These are phyloP conservation scores for Microsporum canis DNA, from an alignment of 2,329 filamentous ascomycete species.

Conservation along the genomic window DNA sequence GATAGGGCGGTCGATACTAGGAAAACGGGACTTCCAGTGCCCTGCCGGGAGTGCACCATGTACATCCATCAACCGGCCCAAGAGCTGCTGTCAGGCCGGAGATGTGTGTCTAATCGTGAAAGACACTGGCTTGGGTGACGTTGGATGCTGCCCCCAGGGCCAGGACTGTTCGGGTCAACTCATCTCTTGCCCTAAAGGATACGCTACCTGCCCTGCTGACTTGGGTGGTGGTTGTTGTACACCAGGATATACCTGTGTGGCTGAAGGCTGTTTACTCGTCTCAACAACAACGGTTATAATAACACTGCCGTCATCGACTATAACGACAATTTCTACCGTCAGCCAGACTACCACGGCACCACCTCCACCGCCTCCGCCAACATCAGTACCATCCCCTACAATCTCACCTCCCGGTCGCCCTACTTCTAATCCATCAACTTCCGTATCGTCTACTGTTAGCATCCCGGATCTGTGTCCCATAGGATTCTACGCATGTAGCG, in stretches of 20 bases:
- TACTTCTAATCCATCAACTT: slow-evolving; percentile 23
- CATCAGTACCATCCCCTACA: slow-evolving; percentile 27
- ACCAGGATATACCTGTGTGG: slow-evolving; percentile 47
- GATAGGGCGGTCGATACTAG: neutral
- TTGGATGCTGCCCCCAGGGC: slow-evolving; percentile 50
- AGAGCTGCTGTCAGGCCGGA: slow-evolving; percentile 47
- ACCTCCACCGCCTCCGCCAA: slow-evolving; percentile 21
- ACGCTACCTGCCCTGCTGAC: slow-evolving; percentile 44
- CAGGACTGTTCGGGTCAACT: slow-evolving; percentile 42
- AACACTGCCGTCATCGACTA: slow-evolving; percentile 5
- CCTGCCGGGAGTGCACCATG: slow-evolving; percentile 46
- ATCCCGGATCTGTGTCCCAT: slow-evolving; percentile 55
- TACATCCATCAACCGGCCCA: slow-evolving; percentile 43
- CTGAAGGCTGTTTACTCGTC: slow-evolving; percentile 42
- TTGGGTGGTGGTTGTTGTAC: slow-evolving; percentile 52
- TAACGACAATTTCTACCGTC: slow-evolving; percentile 27
- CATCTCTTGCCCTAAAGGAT: slow-evolving; percentile 42
- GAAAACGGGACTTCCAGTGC: slow-evolving; percentile 45
- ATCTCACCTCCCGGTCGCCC: slow-evolving; percentile 21
- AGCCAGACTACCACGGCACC: slow-evolving; percentile 26
- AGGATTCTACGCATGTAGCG: slow-evolving; percentile 83
- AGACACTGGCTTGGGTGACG: slow-evolving; percentile 44
- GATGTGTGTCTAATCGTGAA: slow-evolving; percentile 44
- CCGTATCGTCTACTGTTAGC: slow-evolving; percentile 20
- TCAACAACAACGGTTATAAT: slow-evolving; percentile 2